Conservation (phyloP, 129 eudicot species). For the Centella asiatica region DNA sequence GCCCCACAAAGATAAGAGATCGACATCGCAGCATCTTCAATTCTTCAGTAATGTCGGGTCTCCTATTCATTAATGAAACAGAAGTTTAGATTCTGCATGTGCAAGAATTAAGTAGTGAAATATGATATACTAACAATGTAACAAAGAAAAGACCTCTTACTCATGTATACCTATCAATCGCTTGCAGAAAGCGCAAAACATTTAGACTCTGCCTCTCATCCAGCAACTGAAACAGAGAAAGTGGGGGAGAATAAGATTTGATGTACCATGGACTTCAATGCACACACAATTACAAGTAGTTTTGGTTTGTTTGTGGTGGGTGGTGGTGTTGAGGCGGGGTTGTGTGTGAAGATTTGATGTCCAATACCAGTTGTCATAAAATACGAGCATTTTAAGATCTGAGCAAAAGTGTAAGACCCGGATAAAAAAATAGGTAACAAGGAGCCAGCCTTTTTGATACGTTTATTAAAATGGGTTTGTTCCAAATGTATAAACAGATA, state of each 20-base stretch:
- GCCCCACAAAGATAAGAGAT: conserved; percentile 91
- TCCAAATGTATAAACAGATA: too few species aligned
- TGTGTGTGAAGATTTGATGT: too few species aligned
- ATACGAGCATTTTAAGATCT: too few species aligned
- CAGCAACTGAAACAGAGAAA: conserved; percentile 42
- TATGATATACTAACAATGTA: background rate
- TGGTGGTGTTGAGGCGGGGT: too few species aligned
- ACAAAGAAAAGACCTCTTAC: background rate
- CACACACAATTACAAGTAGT: background rate
- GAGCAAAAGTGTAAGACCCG: too few species aligned
- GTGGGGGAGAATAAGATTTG: background rate
- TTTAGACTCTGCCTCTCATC: conserved; percentile 88
- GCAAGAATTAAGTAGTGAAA: background rate
- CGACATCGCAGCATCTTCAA: conserved; percentile 73
- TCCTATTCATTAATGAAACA: conserved; percentile 35
- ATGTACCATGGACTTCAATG: background rate
- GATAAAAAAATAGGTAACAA: too few species aligned
- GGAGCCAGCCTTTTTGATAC: too few species aligned
- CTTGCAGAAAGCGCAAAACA: conserved; percentile 89
- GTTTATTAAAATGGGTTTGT: too few species aligned
- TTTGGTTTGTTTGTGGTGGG: too few species aligned
- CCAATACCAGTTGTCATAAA: too few species aligned
- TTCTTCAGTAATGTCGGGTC: conserved; percentile 75
- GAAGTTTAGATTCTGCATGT: conserved; percentile 9
- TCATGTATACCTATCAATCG: conserved; percentile 60